Evolutionary conservation across 2,329 filamentous ascomycete species (phyloP), one percentile per base, ranked within the genome.

Genomic region (Proliferodiscus dingleyae): DNA sequence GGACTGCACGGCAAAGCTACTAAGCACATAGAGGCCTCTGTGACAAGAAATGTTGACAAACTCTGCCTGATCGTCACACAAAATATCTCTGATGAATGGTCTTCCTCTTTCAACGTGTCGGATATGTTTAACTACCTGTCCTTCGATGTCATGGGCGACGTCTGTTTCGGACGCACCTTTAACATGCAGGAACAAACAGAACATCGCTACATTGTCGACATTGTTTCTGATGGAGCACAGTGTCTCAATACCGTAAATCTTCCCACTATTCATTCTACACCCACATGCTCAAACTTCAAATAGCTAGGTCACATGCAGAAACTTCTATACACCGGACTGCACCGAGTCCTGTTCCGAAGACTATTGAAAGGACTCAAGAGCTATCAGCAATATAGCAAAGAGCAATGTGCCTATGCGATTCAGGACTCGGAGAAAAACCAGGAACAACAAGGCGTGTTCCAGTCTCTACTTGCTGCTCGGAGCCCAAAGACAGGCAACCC

Each of bases 81-180:
- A 28, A 37, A n/a, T n/a, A n/a, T n/a, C 21, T 21, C n/a, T 15
- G 16, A 24, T 9, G n/a, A 16, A 24, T 43, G 40, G 40, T 22
- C 40, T 4, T 5, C 9, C 8, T 15, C 40, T n/a, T 11, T 13
- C 5, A 36, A 43, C 30, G n/a, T 43, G 28, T 19, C 40, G 21
- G 19, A 43, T 5, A 13, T 32, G 21, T 7, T 22, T 6, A 24
- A 29, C 18, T 43, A 23, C 19, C 15, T 43, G 19, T 10, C 28
- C 16, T 33, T 36, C 5, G 40, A 43, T 24, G 36, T 43, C 18
- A 26, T 43, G 32, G 40, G 40, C 7, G 40, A 43, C 6, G 21
- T 43, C 15, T 34, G 28, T 23, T 43, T 43, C 30, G 29, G 28
- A 5, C 6, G 21, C 4, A 23, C 15, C n/a, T 43, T 34, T 34